A percentile compares a stretch with the other conserved stretches of the same genome.
phyloP scores from a whole-genome alignment of 257 asterid genomes.

The Ehretia macrophylla region DNA sequence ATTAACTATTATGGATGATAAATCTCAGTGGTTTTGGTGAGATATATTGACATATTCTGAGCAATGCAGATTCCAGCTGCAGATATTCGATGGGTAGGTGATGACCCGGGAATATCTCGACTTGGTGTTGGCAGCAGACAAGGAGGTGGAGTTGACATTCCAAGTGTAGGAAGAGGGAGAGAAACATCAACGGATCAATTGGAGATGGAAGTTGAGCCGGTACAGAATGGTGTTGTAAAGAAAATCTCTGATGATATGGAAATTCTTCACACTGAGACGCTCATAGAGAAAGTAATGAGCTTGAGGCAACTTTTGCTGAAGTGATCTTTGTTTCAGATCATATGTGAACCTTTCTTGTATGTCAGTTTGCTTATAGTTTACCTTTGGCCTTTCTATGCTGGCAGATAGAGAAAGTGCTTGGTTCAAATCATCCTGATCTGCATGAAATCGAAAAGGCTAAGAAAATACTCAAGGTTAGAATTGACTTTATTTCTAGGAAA shows the following conservation, averaged over 20 bases:
- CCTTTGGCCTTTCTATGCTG: slow-evolving; percentile 7
- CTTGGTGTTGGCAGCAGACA: slow-evolving; percentile 32
- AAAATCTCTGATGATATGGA: slow-evolving; percentile 60
- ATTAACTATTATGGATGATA: too few species aligned
- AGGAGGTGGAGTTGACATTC: slow-evolving; percentile 31
- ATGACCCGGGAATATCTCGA: slow-evolving; percentile 66
- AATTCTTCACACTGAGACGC: slow-evolving; percentile 79
- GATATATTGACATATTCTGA: neutral
- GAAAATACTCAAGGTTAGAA: slow-evolving; percentile 78
- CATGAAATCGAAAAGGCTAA: slow-evolving; percentile 81
- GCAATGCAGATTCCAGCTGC: slow-evolving; percentile 67
- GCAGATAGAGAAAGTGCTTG: slow-evolving; percentile 90
- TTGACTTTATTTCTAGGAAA: neutral
- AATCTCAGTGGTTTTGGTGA: too few species aligned
- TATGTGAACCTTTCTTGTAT: neutral
- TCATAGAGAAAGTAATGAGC: slow-evolving; percentile 66
- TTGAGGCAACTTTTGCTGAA: neutral
- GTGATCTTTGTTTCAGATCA: neutral
- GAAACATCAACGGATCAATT: slow-evolving; percentile 36
- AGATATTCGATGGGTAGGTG: slow-evolving; percentile 91
- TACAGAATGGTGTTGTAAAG: slow-evolving; percentile 44
- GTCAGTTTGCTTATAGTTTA: slow-evolving; percentile 7
- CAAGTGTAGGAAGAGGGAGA: slow-evolving; percentile 50
- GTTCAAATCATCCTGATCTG: slow-evolving; percentile 74
- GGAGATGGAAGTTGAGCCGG: slow-evolving; percentile 42